Evolutionary conservation across 2,329 filamentous ascomycete genomes (phyloP).

Genomic region (Sclerotinia nivalis): DNA sequence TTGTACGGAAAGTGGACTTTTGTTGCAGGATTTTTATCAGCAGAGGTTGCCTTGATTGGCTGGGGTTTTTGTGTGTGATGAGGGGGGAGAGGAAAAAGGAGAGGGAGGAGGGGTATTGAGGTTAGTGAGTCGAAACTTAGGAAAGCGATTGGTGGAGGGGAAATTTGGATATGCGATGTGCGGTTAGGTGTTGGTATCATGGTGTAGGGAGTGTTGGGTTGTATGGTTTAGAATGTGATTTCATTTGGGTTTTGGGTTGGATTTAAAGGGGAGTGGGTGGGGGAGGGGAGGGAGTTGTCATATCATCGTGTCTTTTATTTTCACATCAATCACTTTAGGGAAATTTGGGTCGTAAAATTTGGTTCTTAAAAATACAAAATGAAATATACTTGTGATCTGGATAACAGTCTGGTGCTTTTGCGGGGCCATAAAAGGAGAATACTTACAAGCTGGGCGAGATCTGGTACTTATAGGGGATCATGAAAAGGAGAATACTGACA

Average conservation of each 20-base stretch:
- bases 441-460: background rate
- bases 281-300: too few relatives aligned
- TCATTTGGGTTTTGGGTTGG: fast-evolving
- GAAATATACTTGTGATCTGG: background rate
- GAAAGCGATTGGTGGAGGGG: too few relatives aligned
- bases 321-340: background rate
- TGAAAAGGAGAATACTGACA: background rate
- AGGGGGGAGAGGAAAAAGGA: too few relatives aligned
- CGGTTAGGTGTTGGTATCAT: background rate
- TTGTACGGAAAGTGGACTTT: background rate
- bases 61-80: background rate
- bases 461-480: background rate
- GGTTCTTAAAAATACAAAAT: background rate
- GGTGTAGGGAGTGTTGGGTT: background rate
- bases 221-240: background rate
- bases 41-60: background rate
- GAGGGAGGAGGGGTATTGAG: too few relatives aligned
- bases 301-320: background rate
- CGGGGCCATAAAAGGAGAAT: background rate
- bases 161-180: background rate
- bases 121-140: too few relatives aligned
- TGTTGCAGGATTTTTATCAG: slow-evolving; percentile 16
- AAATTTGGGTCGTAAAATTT: background rate
- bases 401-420: background rate
- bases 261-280: background rate